Evolutionary conservation across 1,139 yeast genomes (phyloP).

Genomic region (Wickerhamomyces sp.): DNA sequence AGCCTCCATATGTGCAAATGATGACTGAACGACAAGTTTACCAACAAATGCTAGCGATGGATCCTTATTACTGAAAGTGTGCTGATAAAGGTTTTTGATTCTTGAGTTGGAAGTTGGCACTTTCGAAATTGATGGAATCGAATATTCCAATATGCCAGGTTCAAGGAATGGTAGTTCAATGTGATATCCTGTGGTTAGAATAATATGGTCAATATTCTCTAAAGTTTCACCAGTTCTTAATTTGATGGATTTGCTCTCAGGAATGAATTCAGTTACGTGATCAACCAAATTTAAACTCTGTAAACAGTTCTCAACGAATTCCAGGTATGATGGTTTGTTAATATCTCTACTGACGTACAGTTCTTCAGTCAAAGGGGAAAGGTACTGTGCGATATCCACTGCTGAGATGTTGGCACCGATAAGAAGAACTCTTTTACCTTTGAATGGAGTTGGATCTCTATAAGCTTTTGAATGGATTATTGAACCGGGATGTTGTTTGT

Average conservation of each 20-base stretch:
- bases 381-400: conserved; percentile 50
- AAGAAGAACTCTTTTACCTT: conserved; percentile 42
- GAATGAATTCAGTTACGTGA: not conserved
- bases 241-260: conserved; percentile 16
- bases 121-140: not conserved
- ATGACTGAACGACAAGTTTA: conserved; percentile 47
- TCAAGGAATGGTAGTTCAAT: conserved; percentile 21
- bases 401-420: conserved; percentile 65
- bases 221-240: conserved; percentile 35
- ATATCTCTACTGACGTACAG: conserved; percentile 37
- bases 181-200: conserved; percentile 60
- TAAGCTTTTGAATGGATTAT: conserved; percentile 57
- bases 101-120: conserved; percentile 35
- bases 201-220: conserved; percentile 38
- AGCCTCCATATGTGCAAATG: conserved; percentile 54
- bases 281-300: not conserved
- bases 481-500: conserved; percentile 37
- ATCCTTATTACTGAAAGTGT: conserved; percentile 45
- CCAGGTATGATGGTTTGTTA: not conserved
- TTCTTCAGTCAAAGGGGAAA: conserved; percentile 34
- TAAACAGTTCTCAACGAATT: not conserved
- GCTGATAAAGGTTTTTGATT: conserved; percentile 48
- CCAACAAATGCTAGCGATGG: conserved; percentile 54
- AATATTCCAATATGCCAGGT: conserved; percentile 32
- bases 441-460: conserved; percentile 38